These are phyloP conservation scores for Tetrapisispora fleetii DNA, from an alignment of 805 yeast genomes.

Conservation along the genomic window DNA sequence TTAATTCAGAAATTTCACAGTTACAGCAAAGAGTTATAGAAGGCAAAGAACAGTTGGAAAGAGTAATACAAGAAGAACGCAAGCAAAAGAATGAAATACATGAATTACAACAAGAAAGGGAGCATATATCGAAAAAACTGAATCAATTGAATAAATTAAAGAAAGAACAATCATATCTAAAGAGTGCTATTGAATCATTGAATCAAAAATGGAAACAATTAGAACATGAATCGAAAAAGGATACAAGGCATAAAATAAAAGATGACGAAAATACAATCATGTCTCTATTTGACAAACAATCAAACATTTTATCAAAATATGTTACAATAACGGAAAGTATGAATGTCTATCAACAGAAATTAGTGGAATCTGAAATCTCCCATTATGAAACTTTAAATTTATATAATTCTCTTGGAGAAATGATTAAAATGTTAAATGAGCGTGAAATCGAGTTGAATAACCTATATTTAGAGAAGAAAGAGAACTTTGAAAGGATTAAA, in stretches of 20 bases:
- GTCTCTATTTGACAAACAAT: constrained; percentile 13
- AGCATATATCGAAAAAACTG: constrained; percentile 5
- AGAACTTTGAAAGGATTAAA: constrained; percentile 18
- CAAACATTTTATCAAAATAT: constrained; percentile 16
- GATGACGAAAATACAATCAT: constrained; percentile 27
- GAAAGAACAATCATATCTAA: constrained; percentile 15
- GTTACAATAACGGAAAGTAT: constrained; percentile 15
- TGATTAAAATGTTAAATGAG: constrained; percentile 24
- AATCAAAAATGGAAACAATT: constrained; percentile 27
- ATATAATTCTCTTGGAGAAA: constrained; percentile 23
- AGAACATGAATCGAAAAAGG: constrained; percentile 33
- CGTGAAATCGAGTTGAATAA: constrained; percentile 21
- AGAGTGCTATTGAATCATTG: constrained; percentile 21
- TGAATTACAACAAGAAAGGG: constrained; percentile 2
- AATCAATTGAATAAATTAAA: constrained; percentile 13
- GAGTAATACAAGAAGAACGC: constrained; percentile 8
- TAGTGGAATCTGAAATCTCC: constrained; percentile 21
- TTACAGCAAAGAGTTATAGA: constrained; percentile 7
- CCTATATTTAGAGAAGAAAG: constrained; percentile 24
- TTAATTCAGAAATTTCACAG: constrained; percentile 10
- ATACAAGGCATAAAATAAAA: constrained; percentile 33
- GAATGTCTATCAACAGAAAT: constrained; percentile 20
- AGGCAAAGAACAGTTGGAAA: constrained; percentile 7
- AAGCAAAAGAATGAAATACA: constrained; percentile 5
- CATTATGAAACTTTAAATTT: constrained; percentile 35